A percentile compares a stretch with the other conserved stretches of the same genome.
These are phyloP conservation scores for Coemansia sp. DNA, from an alignment of 192 early-diverging fungal genomes.

Conservation along the genomic window DNA sequence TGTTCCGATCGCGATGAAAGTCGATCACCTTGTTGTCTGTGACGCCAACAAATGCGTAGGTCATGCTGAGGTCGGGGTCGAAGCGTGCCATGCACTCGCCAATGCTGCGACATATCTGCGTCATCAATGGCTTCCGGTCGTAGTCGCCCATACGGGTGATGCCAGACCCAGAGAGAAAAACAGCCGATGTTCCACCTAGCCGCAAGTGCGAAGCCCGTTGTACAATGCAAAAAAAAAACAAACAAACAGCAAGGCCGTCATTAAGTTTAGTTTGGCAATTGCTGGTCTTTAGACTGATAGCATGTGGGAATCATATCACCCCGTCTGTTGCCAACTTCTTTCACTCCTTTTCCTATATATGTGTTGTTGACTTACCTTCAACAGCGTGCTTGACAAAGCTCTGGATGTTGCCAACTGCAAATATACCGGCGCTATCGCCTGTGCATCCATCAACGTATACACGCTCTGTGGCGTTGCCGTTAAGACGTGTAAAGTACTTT, in stretches of 20 bases:
- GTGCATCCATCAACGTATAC: conserved; percentile 54
- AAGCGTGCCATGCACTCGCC: conserved; percentile 32
- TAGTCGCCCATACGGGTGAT: conserved; percentile 43
- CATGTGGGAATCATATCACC: not conserved
- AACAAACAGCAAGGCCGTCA: too few relatives aligned
- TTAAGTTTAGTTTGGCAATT: not conserved
- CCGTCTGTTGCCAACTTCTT: not conserved
- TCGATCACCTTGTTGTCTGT: conserved; percentile 48
- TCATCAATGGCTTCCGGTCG: conserved; percentile 39
- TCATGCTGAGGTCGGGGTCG: conserved; percentile 53
- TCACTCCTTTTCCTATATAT: not conserved
- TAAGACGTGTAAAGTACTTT: conserved; percentile 41
- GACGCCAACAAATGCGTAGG: conserved; percentile 51
- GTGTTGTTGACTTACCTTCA: conserved; percentile 22
- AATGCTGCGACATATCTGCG: conserved; percentile 31
- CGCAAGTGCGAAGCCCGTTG: not conserved
- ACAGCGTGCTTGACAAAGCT: conserved; percentile 45
- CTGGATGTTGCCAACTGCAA: conserved; percentile 20
- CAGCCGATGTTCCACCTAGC: conserved; percentile 46
- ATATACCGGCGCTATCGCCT: conserved; percentile 19
- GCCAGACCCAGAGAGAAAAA: conserved; percentile 49
- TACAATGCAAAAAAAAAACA: not conserved
- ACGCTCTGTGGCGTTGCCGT: conserved; percentile 15
- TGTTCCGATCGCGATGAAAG: conserved; percentile 42
- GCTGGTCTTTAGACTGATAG: not conserved